Conservation (phyloP, 2,329 filamentous ascomycete species). For the Aureobasidium uvarum region DNA sequence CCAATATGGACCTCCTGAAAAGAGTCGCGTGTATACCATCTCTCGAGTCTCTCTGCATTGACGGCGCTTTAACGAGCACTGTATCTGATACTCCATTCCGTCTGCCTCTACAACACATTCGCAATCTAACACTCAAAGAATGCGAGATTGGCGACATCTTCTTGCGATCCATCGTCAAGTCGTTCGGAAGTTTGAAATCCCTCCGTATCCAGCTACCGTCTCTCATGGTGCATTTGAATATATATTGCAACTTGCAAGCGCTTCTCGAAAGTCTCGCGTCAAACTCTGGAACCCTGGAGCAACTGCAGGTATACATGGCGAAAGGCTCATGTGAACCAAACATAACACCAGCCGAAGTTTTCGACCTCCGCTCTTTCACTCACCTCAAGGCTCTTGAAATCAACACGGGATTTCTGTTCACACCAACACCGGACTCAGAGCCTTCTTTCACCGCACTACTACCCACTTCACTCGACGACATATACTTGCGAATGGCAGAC, state of each 20-base stretch:
- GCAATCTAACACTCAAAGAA: background rate
- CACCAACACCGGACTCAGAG: background rate
- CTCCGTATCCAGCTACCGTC: background rate
- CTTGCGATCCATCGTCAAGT: background rate
- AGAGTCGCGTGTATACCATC: background rate
- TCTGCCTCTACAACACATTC: background rate
- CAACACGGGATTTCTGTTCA: background rate
- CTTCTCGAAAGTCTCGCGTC: background rate
- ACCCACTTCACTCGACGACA: background rate
- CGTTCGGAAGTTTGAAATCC: background rate
- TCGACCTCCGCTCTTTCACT: constrained; percentile 1
- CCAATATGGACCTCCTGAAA: background rate
- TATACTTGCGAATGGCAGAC: background rate
- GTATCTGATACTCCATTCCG: background rate
- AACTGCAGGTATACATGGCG: background rate
- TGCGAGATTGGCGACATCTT: background rate
- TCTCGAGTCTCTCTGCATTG: background rate
- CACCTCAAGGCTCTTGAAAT: background rate
- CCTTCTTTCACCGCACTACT: background rate
- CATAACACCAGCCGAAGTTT: background rate
- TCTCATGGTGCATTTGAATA: background rate
- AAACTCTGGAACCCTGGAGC: background rate
- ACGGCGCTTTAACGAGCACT: background rate
- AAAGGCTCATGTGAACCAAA: background rate
- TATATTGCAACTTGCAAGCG: background rate